These are phyloP conservation scores for Penicillium sp. DNA, from an alignment of 2,329 filamentous ascomycete genomes.

Conservation along the genomic window DNA sequence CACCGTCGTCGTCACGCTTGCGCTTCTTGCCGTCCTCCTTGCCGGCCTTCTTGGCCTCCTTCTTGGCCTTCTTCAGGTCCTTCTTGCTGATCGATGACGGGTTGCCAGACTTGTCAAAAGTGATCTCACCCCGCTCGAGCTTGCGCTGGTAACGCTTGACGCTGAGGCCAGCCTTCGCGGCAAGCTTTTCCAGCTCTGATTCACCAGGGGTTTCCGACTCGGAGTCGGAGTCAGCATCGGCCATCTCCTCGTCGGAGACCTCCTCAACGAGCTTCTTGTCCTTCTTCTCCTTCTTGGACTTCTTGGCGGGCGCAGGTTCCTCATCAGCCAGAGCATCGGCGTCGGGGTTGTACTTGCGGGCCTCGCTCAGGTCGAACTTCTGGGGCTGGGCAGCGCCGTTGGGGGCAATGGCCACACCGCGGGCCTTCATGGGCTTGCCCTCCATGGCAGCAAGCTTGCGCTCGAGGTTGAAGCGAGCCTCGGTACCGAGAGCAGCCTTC, in stretches of 20 bases:
- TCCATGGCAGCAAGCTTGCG: conserved; percentile 62
- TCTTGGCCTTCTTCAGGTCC: conserved; percentile 70
- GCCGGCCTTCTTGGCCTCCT: conserved; percentile 58
- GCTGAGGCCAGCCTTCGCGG: conserved; percentile 66
- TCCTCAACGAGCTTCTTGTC: conserved; percentile 50
- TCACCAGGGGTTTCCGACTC: conserved; percentile 34
- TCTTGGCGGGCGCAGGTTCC: conserved; percentile 47
- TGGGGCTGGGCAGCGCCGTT: conserved; percentile 66
- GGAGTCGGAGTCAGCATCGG: conserved; percentile 33
- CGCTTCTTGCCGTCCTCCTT: conserved; percentile 68
- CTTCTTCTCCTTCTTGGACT: conserved; percentile 45
- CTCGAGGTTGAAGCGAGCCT: conserved; percentile 50
- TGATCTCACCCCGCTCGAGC: conserved; percentile 72
- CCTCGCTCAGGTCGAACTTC: conserved; percentile 83
- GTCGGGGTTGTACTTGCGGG: conserved; percentile 89
- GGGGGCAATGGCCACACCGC: conserved; percentile 71
- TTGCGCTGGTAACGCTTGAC: conserved; percentile 77
- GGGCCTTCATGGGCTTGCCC: conserved; percentile 80
- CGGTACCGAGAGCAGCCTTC: conserved; percentile 74
- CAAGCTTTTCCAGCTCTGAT: conserved; percentile 56
- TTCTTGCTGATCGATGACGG: conserved; percentile 71
- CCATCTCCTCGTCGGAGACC: conserved; percentile 46
- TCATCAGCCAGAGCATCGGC: conserved; percentile 78
- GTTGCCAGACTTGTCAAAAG: conserved; percentile 63
- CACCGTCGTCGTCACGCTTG: conserved; percentile 61